A percentile compares a stretch with the other conserved stretches of the same genome.
phyloP scores from a whole-genome alignment of 2,329 filamentous ascomycete species.

The Cryoendolithus antarcticus region DNA sequence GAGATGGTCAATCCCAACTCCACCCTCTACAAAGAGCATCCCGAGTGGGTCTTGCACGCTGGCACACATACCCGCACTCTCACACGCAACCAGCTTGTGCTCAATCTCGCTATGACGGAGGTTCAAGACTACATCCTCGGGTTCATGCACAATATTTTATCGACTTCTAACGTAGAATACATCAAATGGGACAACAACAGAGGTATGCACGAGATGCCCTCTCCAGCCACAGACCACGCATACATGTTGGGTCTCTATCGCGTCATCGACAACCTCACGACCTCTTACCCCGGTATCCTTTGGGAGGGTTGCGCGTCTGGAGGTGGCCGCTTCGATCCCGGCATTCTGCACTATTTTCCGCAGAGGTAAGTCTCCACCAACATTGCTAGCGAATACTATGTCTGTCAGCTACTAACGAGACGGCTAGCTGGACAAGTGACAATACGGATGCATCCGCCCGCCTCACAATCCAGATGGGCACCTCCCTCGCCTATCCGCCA shows the following conservation, averaged over 20 bases:
- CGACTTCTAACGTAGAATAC: slow-evolving; percentile 43
- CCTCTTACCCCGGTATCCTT: slow-evolving; percentile 47
- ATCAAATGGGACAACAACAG: slow-evolving; percentile 61
- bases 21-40: slow-evolving; percentile 47
- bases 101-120: slow-evolving; percentile 48
- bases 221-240: slow-evolving; percentile 41
- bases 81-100: slow-evolving; percentile 46
- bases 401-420: slow-evolving; percentile 26
- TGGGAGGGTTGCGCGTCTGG: slow-evolving; percentile 57
- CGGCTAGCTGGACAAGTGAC: slow-evolving; percentile 47
- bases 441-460: slow-evolving; percentile 52
- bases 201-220: slow-evolving; percentile 47
- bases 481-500: slow-evolving; percentile 49
- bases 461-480: slow-evolving; percentile 51
- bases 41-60: slow-evolving; percentile 51
- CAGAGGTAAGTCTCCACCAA: background rate
- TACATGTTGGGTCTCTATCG: slow-evolving; percentile 54
- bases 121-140: slow-evolving; percentile 52
- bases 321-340: slow-evolving; percentile 52
- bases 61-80: slow-evolving; percentile 45
- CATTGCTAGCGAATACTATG: background rate
- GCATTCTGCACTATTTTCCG: slow-evolving; percentile 51
- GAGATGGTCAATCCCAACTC: slow-evolving; percentile 57
- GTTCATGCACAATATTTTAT: slow-evolving; percentile 42
- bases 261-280: slow-evolving; percentile 48